Evolutionary conservation across 257 asterid species (phyloP).

Genomic region (Solanum medicagineum): DNA sequence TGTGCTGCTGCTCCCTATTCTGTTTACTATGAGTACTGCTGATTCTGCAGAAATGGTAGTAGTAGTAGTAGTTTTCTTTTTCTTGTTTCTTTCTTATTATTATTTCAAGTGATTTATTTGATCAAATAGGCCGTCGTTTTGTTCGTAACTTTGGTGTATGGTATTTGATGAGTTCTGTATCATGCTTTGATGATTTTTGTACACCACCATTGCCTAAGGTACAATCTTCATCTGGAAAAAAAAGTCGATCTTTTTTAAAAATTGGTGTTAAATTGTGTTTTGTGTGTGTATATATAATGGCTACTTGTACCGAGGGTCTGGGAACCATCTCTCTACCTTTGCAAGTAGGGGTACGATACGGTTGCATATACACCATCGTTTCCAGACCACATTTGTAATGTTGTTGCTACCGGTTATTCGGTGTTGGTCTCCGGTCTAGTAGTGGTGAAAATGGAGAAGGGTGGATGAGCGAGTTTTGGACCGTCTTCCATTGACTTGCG

Average conservation of each 20-base stretch:
- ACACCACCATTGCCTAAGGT: background rate
- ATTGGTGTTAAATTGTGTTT: no score
- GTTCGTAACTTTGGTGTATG: constrained; percentile 4
- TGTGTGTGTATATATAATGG: no score
- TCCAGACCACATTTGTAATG: no score
- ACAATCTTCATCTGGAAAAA: background rate
- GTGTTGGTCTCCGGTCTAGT: background rate
- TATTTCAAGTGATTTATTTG: constrained; percentile 26
- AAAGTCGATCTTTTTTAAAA: background rate
- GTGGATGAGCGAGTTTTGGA: background rate
- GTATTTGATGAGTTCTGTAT: background rate
- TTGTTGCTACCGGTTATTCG: background rate
- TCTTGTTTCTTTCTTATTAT: background rate
- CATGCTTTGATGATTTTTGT: background rate
- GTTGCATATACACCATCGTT: no score
- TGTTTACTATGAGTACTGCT: background rate
- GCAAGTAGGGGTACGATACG: no score
- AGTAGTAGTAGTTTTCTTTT: background rate
- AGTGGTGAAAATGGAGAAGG: background rate
- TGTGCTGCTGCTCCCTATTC: background rate
- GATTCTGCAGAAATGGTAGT: background rate
- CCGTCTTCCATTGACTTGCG: background rate
- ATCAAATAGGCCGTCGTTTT: constrained; percentile 75
- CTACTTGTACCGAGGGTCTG: no score
- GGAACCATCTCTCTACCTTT: no score